Evolutionary conservation across 2,329 filamentous ascomycete genomes (phyloP), one percentile per base, ranked within the genome.

Genomic region (Colletotrichum salicis): DNA sequence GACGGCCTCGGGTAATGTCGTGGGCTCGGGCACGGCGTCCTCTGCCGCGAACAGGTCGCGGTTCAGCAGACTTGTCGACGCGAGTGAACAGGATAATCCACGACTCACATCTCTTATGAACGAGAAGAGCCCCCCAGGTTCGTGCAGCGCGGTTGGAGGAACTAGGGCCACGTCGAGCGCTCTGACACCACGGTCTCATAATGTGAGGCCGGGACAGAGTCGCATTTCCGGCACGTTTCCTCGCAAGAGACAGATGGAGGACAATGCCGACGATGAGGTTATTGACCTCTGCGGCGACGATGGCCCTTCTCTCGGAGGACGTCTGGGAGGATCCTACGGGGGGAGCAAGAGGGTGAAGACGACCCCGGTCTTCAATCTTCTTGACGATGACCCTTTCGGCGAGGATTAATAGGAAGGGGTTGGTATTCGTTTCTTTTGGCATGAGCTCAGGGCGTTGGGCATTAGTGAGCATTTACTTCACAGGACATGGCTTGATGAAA

Each of bases 351-450:
- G 67, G 12, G 41, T 48, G 22, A 71, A 52, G 65, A 35, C 7
- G n/a, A 13, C 29, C 5, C 31, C 58, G 5, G 51, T 31, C 31
- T 71, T 70, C 22, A 31, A 64, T 15, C 35, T 31, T 15, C 54
- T 70, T 4, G 70, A 70, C 5, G 70, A 72, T 65, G 60, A 71
- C 41, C 69, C 69, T n/a, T 71, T 72, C 35, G 48, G 60, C n/a
- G 70, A 45, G 24, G 65, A 72, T 69, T 68, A 15, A 56, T 22
- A 33, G 15, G 12, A 27, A 27, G 11, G 13, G 2, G 11, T 33
- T 45, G 41, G 7, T 19, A 19, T 45, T 45, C 15, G 52, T 22
- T 61, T 58, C 12, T 31, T 29, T 33, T 4, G 13, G 19, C 19
- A 22, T 29, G 5, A 24, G 33, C 24, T 6, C 24, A 56, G 27